phyloP scores from a whole-genome alignment of 495 filamentous ascomycete species.

The Pseudomonodictys pantanalensis region DNA sequence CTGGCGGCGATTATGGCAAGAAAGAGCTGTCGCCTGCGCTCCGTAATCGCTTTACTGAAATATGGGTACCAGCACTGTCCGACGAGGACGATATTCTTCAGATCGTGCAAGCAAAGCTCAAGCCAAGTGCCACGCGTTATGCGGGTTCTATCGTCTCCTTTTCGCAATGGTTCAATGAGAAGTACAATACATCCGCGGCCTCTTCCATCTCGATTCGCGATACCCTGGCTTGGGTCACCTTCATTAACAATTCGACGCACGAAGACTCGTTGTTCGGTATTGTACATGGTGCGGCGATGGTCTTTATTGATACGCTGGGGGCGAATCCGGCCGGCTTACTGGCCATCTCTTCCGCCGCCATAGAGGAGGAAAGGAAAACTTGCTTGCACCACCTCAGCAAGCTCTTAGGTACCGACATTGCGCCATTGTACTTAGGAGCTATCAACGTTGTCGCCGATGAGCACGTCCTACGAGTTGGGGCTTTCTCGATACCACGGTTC shows the following conservation, averaged over 20 bases:
- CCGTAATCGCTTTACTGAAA: conserved; percentile 95
- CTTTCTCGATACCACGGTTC: conserved; percentile 63
- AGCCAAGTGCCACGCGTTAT: conserved; percentile 46
- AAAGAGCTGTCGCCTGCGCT: conserved; percentile 92
- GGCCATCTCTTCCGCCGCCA: conserved; percentile 57
- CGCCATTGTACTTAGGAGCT: conserved; percentile 57
- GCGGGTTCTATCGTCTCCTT: conserved; percentile 74
- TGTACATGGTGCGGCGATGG: conserved; percentile 87
- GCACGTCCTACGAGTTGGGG: conserved; percentile 59
- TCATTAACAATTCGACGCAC: conserved; percentile 65
- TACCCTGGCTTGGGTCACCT: conserved; percentile 88
- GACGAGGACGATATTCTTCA: conserved; percentile 81
- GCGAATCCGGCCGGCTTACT: conserved; percentile 88
- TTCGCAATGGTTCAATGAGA: conserved; percentile 84
- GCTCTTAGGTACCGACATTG: conserved; percentile 62
- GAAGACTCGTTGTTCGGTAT: conserved; percentile 57
- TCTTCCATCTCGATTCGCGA: conserved; percentile 84
- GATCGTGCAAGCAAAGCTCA: conserved; percentile 76
- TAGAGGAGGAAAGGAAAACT: conserved; percentile 59
- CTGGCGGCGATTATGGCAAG: conserved; percentile 97
- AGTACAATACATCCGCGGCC: conserved; percentile 67
- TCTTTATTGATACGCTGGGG: conserved; percentile 91
- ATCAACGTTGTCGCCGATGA: conserved; percentile 51
- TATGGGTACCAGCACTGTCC: conserved; percentile 87
- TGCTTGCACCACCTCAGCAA: conserved; percentile 72